These are phyloP conservation scores for Cystobasidium onofrii DNA, from an alignment of 768 basidiomycete genomes.

Conservation along the genomic window DNA sequence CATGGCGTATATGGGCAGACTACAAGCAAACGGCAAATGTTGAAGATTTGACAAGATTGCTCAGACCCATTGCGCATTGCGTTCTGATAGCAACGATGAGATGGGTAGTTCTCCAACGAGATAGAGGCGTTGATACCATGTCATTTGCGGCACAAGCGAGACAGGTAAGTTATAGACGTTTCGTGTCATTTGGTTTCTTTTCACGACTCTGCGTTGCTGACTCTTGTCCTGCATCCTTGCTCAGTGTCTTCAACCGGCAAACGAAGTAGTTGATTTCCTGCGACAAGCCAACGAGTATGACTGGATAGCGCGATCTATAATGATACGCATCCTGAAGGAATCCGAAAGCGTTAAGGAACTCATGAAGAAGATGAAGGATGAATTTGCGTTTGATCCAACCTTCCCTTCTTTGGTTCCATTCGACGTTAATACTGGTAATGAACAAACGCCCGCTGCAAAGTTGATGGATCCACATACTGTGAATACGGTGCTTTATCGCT, in stretches of 20 bases:
- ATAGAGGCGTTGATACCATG: not conserved
- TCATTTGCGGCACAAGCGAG: not conserved
- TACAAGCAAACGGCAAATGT: not conserved
- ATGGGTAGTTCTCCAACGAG: not conserved
- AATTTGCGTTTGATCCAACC: not conserved
- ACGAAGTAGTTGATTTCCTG: not conserved
- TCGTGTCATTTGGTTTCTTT: too few species aligned
- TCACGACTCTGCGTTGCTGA: too few species aligned
- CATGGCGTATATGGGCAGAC: conserved; percentile 16
- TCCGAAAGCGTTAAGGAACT: not conserved
- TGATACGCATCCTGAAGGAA: conserved; percentile 13
- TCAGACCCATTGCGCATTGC: not conserved
- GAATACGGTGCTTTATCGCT: conserved; percentile 10
- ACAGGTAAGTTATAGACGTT: not conserved
- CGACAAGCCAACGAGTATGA: not conserved
- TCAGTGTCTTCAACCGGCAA: not conserved
- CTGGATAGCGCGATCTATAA: not conserved
- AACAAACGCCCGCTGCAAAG: not conserved
- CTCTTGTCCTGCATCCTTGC: too few species aligned
- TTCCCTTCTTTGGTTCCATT: not conserved
- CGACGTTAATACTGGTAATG: not conserved
- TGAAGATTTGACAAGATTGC: not conserved
- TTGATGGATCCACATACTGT: conserved; percentile 7
- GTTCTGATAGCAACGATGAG: conserved; percentile 9
- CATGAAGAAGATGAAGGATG: not conserved